Evolutionary conservation across 192 early-diverging fungal species (phyloP).

Genomic region (Backusella macrospora): DNA sequence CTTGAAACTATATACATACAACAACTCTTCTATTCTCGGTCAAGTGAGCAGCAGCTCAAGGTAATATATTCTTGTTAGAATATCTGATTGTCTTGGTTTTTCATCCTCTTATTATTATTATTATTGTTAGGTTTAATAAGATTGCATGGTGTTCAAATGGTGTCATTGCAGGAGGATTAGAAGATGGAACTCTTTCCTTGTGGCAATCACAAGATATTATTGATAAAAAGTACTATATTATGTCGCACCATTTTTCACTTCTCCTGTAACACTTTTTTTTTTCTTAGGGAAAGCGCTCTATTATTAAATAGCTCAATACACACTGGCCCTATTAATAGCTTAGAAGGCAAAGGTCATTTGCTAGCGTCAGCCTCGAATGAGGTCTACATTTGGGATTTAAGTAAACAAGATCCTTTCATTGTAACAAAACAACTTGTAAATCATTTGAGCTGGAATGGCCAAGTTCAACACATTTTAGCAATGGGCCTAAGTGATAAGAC

Average conservation of each 20-base stretch:
- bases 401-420: constrained; percentile 77
- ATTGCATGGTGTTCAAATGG: constrained; percentile 84
- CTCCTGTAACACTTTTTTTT: neutral
- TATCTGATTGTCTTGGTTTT: neutral
- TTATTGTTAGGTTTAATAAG: constrained; percentile 77
- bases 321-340: constrained; percentile 83
- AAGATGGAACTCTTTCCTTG: constrained; percentile 89
- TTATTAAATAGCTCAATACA: constrained; percentile 65
- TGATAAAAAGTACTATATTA: constrained; percentile 46
- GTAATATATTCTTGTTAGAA: constrained; percentile 41
- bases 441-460: constrained; percentile 89
- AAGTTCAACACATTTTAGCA: constrained; percentile 90
- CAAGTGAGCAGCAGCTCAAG: constrained; percentile 58
- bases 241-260: neutral
- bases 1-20: constrained; percentile 79
- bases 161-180: constrained; percentile 91
- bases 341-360: constrained; percentile 90
- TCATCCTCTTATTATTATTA: neutral
- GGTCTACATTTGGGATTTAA: constrained; percentile 95
- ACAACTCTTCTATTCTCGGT: constrained; percentile 39
- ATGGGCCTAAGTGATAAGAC: constrained; percentile 87
- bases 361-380: constrained; percentile 88
- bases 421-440: constrained; percentile 81
- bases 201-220: constrained; percentile 85
- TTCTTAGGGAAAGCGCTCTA: neutral